Percentiles rank a stretch among this genome's conserved stretches.
Conservation (phyloP, 805 yeast genomes). For the Candida insectorum region DNA sequence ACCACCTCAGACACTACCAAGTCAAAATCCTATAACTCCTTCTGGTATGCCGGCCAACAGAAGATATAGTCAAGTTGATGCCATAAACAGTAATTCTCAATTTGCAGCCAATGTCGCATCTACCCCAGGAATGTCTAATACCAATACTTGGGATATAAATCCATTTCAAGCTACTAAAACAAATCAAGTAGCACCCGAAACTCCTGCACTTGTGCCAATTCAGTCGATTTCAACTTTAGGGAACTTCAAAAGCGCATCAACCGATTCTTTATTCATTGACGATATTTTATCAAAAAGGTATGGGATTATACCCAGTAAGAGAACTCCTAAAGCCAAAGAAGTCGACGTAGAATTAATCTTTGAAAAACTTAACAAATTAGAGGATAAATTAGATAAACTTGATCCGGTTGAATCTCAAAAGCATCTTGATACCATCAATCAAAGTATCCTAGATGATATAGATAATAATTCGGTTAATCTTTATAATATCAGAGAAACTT, state of each 20-base stretch:
- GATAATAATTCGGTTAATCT: constrained; percentile 14
- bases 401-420: constrained; percentile 1
- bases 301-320: constrained; percentile 5
- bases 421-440: constrained; percentile 8
- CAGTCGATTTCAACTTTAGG: constrained; percentile 32
- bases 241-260: constrained; percentile 35
- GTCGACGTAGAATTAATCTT: constrained; percentile 13
- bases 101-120: constrained; percentile 4
- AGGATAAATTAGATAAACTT: constrained; percentile 10
- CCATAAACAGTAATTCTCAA: constrained; percentile 9
- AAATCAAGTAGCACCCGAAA: constrained; percentile 1
- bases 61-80: constrained; percentile 15
- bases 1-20: not conserved
- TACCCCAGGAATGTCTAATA: not conserved
- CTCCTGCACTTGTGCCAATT: constrained; percentile 19
- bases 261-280: constrained; percentile 36
- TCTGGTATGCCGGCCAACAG: constrained; percentile 5
- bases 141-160: too few species aligned
- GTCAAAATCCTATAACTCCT: constrained; percentile 7
- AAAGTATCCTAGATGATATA: constrained; percentile 7
- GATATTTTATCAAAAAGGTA: constrained; percentile 28
- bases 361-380: constrained; percentile 16
- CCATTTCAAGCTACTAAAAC: not conserved
- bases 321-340: constrained; percentile 7
- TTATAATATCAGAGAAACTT: constrained; percentile 20